Base-by-base conservation (phyloP, 805 yeast species). In the Metschnikowia kofuensis region DNA sequence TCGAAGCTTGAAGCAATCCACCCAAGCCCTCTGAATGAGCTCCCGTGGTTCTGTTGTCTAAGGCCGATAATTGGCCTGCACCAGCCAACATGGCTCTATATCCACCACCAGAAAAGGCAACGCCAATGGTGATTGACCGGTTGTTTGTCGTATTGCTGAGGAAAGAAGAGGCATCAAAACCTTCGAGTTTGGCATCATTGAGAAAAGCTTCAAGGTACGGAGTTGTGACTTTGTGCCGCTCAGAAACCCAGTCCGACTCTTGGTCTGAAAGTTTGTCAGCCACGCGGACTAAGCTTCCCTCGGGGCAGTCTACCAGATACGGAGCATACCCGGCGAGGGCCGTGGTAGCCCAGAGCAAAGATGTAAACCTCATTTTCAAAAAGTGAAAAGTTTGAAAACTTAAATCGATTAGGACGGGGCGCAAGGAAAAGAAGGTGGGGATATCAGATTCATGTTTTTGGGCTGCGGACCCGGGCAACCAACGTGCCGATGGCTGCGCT, bases 61-160 rank as follows among this genome's bases (percentile, higher is more conserved):
- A 67, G 1, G 92, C 96, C 1, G 91, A 73, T 16, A 89, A 68
- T 63, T 83, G 82, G 34, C 96, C 96, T 12, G 96, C 96, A 2
- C 96, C 96, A 49, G 76, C 69, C 40, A 89, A 74, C 91, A 89
- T 87, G 32, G 96, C 95, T 52, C 97, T 77, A 65, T 87, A 89
- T 4, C 96, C 96, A 62, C 97, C 96, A 40, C 96, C 96, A 13
- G 88, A 77, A 56, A 84, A 82, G 7, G 89, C 74, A 21, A 72
- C 48, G 5, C 82, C 90, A 38, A 85, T 70, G 42, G 75, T 72
- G 48, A 78, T 70, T 7, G 80, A 60, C 35, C 67, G 59, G 42
- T 48, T 50, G 57, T 74, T 67, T 35, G 74, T 62, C 7, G 61
- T 50, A 40, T 69, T 69, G 34, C 50, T 46, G 41, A 76, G 57